These are phyloP conservation scores for Gossypium lobatum DNA, from an alignment of 441 rosid species.

Conservation along the genomic window DNA sequence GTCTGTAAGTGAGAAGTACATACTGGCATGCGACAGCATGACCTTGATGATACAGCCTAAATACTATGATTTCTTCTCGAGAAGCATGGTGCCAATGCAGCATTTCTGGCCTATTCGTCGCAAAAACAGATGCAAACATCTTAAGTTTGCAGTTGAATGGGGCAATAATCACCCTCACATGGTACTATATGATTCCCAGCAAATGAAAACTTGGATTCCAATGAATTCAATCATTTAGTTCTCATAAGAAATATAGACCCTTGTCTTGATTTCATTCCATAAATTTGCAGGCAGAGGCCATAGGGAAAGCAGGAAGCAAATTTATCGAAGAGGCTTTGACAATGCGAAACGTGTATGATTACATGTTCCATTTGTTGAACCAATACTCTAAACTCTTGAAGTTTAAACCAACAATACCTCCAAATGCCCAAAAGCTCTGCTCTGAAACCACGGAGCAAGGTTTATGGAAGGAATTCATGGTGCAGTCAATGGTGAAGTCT, in stretches of 20 bases:
- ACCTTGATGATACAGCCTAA: slow-evolving; percentile 44
- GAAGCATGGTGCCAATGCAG: slow-evolving; percentile 63
- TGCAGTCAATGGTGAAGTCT: slow-evolving; percentile 50
- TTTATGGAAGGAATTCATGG: slow-evolving; percentile 44
- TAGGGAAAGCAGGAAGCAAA: slow-evolving; percentile 52
- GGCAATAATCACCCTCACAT: slow-evolving; percentile 44
- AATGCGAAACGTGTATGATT: slow-evolving; percentile 60
- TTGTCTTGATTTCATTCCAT: not conserved
- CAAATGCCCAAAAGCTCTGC: slow-evolving; percentile 40
- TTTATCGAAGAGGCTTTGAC: slow-evolving; percentile 45
- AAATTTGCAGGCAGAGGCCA: slow-evolving; percentile 46
- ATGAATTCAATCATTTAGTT: not conserved
- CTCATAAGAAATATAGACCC: not conserved
- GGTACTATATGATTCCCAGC: slow-evolving; percentile 24
- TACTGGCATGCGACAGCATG: slow-evolving; percentile 64
- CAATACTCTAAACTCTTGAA: slow-evolving; percentile 60
- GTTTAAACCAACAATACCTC: slow-evolving; percentile 51
- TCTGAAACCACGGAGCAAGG: slow-evolving; percentile 35
- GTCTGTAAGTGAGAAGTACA: slow-evolving; percentile 83
- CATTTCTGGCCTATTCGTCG: slow-evolving; percentile 73
- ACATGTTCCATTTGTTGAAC: slow-evolving; percentile 61
- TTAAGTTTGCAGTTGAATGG: slow-evolving; percentile 74
- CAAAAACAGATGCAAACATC: slow-evolving; percentile 36
- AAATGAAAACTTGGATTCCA: not conserved
- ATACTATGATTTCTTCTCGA: slow-evolving; percentile 55